Evolutionary conservation across 192 early-diverging fungal genomes (phyloP).

Genomic region (Phycomyces nitens): DNA sequence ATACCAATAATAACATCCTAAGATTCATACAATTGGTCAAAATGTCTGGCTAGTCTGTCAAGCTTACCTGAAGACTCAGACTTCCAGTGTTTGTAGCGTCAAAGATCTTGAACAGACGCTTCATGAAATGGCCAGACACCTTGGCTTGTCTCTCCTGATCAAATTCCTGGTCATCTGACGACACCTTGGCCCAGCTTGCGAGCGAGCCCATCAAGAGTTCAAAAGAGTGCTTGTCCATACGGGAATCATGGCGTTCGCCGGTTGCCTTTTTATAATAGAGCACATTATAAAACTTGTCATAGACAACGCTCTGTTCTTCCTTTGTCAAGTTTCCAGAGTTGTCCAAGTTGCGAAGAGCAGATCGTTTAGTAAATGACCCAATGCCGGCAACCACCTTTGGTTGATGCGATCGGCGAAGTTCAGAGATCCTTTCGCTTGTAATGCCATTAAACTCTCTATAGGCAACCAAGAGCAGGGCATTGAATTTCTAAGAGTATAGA

Average conservation of each 20-base stretch:
- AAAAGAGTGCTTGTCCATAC: slow-evolving; percentile 57
- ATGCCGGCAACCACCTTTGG: slow-evolving; percentile 80
- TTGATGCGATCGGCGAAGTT: slow-evolving; percentile 74
- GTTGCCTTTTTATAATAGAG: slow-evolving; percentile 48
- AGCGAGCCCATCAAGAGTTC: slow-evolving; percentile 58
- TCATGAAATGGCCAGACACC: slow-evolving; percentile 19
- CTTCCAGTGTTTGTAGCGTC: slow-evolving; percentile 15
- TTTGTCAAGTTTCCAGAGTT: slow-evolving; percentile 65
- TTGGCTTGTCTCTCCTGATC: slow-evolving; percentile 5
- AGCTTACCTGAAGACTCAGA: slow-evolving; percentile 24
- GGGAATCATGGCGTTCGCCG: slow-evolving; percentile 16
- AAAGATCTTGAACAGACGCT: slow-evolving; percentile 24
- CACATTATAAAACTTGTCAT: slow-evolving; percentile 76
- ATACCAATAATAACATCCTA: slow-evolving; percentile 70
- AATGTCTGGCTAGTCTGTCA: neutral
- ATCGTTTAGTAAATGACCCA: slow-evolving; percentile 79
- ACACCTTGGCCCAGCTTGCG: slow-evolving; percentile 44
- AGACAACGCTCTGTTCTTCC: slow-evolving; percentile 74
- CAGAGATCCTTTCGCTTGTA: slow-evolving; percentile 62
- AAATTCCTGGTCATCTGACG: slow-evolving; percentile 12
- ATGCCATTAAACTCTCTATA: slow-evolving; percentile 82
- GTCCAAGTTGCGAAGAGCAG: slow-evolving; percentile 66
- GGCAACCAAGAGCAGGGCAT: slow-evolving; percentile 69
- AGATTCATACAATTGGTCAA: neutral
- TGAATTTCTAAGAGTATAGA: slow-evolving; percentile 49